Evolutionary conservation across 805 yeast species (phyloP), one percentile per base, ranked within the genome.

Genomic region (Suhomyces faveliae): DNA sequence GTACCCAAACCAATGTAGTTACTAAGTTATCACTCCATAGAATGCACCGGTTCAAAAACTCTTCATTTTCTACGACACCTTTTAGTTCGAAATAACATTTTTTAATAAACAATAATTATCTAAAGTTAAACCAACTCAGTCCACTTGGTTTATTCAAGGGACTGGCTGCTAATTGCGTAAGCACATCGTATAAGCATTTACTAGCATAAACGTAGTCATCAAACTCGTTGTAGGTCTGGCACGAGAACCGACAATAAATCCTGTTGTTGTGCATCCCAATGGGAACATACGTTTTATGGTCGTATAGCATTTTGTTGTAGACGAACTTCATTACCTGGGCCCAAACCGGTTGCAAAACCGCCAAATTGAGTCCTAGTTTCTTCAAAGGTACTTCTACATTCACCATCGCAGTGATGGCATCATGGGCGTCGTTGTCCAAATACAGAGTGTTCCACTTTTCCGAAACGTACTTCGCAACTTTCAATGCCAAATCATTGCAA

Each of bases 1-100:
- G 59, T 87, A 74, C 64, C 86, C 87, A 45, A 77, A 80, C 73
- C 88, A 86, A 73, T 85, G 91, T 74, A 71, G 60, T 10, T 70
- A 33, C 12, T 52, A 52, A 17, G 12, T 15, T 10, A n/a, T n/a
- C n/a, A n/a, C n/a, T n/a, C n/a, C n/a, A n/a, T n/a, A n/a, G n/a
- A n/a, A n/a, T n/a, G n/a, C n/a, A n/a, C n/a, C n/a, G n/a, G n/a
- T n/a, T n/a, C n/a, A n/a, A n/a, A 27, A 27, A 15, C 15, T 27
- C 30, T 27, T n/a, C 8, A 27, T 27, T n/a, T 27, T 27, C 30
- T 27, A 27, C 30, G 21, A 33, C 19, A 33, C 21, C 37, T 33
- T 33, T 29, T 17, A 33, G 7, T 33, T 33, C 37, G 37, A 15
- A 15, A 33, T 15, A 33, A 15, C 21, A 33, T 33, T n/a, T n/a